A percentile compares a stretch with the other conserved stretches of the same genome.
Conservation (phyloP, 768 basidiomycete species). For the Rhodocollybia butyracea region DNA sequence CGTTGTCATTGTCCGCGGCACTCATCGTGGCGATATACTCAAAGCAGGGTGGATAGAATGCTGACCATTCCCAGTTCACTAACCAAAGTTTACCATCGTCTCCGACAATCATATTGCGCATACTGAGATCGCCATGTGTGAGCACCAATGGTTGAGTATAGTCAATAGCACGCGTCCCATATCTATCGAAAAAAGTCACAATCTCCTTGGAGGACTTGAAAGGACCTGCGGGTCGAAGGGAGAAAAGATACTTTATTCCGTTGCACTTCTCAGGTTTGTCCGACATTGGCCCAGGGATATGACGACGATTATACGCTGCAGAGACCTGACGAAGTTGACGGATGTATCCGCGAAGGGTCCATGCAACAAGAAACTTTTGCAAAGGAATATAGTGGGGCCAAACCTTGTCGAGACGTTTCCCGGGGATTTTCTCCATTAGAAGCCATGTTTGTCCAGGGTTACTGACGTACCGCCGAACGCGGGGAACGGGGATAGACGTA, state of each 20-base stretch:
- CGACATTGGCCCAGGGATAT: constrained; percentile 14
- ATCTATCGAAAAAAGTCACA: constrained; percentile 12
- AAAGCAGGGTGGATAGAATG: constrained; percentile 15
- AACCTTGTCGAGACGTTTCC: constrained; percentile 12
- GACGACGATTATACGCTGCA: too few species aligned
- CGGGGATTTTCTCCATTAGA: constrained; percentile 18
- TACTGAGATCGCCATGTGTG: constrained; percentile 18
- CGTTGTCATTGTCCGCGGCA: too few species aligned
- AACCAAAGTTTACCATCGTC: constrained; percentile 19
- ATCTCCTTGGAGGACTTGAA: constrained; percentile 16
- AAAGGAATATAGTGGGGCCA: constrained; percentile 14
- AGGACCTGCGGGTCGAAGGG: constrained; percentile 2
- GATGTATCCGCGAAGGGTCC: constrained; percentile 18
- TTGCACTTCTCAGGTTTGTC: constrained; percentile 5
- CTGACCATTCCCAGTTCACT: constrained; percentile 19
- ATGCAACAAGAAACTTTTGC: constrained; percentile 15
- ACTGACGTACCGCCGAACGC: constrained; percentile 12
- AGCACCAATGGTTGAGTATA: constrained; percentile 20
- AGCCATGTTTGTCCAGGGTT: constrained; percentile 7
- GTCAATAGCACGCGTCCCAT: constrained; percentile 10
- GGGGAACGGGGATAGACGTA: constrained; percentile 19
- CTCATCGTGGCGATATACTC: constrained; percentile 5
- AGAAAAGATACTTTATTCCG: constrained; percentile 12
- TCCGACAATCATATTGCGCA: constrained; percentile 16
- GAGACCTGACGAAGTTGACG: constrained; percentile 10